phyloP scores from a whole-genome alignment of 1,139 yeast species.

The Saccharomycopsis crataegensis region DNA sequence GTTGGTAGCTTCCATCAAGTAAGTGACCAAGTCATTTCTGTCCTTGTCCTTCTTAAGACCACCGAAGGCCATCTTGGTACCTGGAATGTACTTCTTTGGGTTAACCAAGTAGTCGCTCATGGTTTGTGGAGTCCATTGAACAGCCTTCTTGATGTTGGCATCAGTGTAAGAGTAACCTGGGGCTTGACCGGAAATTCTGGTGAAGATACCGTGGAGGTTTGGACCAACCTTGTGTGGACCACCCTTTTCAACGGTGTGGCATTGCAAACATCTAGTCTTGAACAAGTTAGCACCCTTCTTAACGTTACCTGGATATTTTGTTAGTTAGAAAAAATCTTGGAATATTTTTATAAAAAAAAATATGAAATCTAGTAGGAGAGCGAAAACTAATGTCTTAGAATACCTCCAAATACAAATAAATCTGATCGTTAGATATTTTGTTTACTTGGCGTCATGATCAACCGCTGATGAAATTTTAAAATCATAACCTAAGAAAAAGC shows the following conservation, averaged over 20 bases:
- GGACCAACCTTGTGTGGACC: constrained; percentile 99
- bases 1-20: constrained; percentile 74
- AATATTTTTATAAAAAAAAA: background rate
- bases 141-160: constrained; percentile 96
- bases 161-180: constrained; percentile 94
- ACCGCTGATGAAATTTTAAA: no score
- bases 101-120: constrained; percentile 94
- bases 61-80: constrained; percentile 99
- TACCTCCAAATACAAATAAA: background rate
- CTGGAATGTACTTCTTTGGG: constrained; percentile 99
- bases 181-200: constrained; percentile 89
- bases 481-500: no score
- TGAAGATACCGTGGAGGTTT: constrained; percentile 89
- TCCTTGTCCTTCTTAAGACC: constrained; percentile 99
- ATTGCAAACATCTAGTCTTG: constrained; percentile 98
- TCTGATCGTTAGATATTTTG: background rate
- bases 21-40: constrained; percentile 93
- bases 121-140: constrained; percentile 78
- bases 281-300: constrained; percentile 98
- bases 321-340: background rate
- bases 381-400: background rate
- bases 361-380: background rate
- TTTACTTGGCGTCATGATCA: no score
- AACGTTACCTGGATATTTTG: constrained; percentile 54
- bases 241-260: constrained; percentile 95